Evolutionary conservation across 495 filamentous ascomycete genomes (phyloP).

Genomic region (Rostrohypoxylon terebratum): DNA sequence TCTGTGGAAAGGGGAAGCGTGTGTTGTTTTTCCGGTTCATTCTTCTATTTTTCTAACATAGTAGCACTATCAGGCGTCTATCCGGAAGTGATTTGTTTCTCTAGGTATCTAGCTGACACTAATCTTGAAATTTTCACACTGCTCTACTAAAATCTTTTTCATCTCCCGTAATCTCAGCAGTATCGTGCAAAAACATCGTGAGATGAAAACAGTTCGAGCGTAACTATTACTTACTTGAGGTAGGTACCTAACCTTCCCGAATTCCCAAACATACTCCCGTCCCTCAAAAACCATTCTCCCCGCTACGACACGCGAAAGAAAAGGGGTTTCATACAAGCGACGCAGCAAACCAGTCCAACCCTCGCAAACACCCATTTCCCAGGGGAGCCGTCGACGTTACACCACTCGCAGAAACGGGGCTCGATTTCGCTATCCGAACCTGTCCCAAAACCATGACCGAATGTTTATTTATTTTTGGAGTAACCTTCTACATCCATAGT

Average conservation of each 20-base stretch:
- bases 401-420: conserved; percentile 16
- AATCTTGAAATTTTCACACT: conserved; percentile 28
- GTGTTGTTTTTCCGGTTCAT: conserved; percentile 25
- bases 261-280: conserved; percentile 2
- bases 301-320: conserved; percentile 1
- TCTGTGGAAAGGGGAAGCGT: conserved; percentile 26
- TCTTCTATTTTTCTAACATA: conserved; percentile 29
- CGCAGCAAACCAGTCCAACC: conserved; percentile 2
- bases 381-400: conserved; percentile 26
- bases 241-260: conserved; percentile 1
- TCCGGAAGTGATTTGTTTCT: conserved; percentile 13
- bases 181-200: not conserved
- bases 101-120: conserved; percentile 22
- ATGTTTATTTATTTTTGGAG: conserved; percentile 45
- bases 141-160: conserved; percentile 1
- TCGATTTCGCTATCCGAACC: conserved; percentile 7
- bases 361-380: conserved; percentile 7
- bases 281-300: not conserved
- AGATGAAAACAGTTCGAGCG: not conserved
- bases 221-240: not conserved
- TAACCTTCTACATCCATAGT: conserved; percentile 14
- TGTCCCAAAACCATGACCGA: conserved; percentile 26
- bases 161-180: not conserved
- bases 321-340: conserved; percentile 12
- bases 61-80: conserved; percentile 40